Evolutionary conservation across 108 stramenopile species (phyloP), one percentile per base, ranked within the genome.

Genomic region (Cylindrotheca fusiformis): DNA sequence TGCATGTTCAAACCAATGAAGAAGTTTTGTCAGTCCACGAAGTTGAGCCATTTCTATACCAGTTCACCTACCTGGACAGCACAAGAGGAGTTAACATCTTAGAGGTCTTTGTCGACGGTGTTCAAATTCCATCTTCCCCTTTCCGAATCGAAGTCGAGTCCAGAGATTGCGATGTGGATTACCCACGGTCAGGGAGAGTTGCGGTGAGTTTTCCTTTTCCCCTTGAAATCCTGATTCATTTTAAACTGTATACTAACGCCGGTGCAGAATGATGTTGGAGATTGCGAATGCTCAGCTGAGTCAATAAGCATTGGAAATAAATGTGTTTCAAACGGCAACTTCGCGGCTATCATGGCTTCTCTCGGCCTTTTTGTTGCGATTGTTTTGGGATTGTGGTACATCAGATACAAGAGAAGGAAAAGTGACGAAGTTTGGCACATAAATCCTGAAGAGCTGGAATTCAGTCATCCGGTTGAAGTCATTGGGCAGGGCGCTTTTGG

Each of bases 81-180:
- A 17, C 8, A 18, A 63, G 69, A 1, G 65, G 63, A 47, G 46
- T 41, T n/a, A 5, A 28, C 12, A 59, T 71, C 12, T 19, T 76
- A 0, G 69, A 76, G 52, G 61, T 76, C 18, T 67, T 56, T 30
- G 48, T 60, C 1, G 58, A 50, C 2, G 75, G 41, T 26, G 53
- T 53, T 33, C 69, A 65, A 49, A 76, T 76, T 49, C 64, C 69
- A 14, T 25, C 62, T 22, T 58, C 56, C 32, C 75, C 75, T 4
- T 33, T 76, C 19, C 69, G 75, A 21, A 45, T 76, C 20, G 24
- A 44, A 31, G 60, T 77, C 26, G 36, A 29, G 1, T 30, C 26
- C 36, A 10, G 6, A 14, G 14, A 41, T 14, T 41, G 36, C 36
- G 36, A 41, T 41, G 36, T 10, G 6, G 36, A 41, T 14, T 41